Conservation (phyloP, 768 basidiomycete species). For the Rhizopogon vinicolor region DNA sequence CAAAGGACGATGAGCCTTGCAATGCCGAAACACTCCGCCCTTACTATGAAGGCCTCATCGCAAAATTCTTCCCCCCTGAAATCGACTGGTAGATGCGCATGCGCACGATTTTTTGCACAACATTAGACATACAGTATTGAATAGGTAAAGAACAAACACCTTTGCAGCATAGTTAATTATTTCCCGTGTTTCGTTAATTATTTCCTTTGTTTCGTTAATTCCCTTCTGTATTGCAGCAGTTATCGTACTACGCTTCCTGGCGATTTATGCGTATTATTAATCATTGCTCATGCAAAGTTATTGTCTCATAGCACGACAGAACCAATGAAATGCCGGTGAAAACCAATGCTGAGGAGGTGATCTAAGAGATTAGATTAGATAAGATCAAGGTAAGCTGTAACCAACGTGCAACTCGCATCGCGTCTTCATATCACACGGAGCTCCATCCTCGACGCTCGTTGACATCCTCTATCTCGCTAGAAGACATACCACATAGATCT, state of each 20-base stretch:
- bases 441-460: not conserved
- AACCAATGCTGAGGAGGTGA: not conserved
- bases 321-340: too few species aligned
- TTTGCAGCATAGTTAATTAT: conserved; percentile 6
- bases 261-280: not conserved
- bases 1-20: conserved; percentile 74
- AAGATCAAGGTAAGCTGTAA: not conserved
- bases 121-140: not conserved
- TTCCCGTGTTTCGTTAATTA: not conserved
- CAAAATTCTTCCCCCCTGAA: conserved; percentile 78
- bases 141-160: not conserved
- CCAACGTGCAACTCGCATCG: not conserved
- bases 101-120: conserved; percentile 1
- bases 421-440: not conserved
- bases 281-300: not conserved
- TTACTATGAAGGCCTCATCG: conserved; percentile 80
- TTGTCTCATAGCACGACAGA: not conserved
- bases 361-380: conserved; percentile 16
- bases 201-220: not conserved
- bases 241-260: not conserved
- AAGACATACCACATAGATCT: not conserved
- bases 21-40: conserved; percentile 61
- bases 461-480: not conserved
- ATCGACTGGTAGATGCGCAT: conserved; percentile 70
- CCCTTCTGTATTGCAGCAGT: not conserved